Base-by-base conservation (phyloP, 2,329 filamentous ascomycete species). In the Arthrobotrys conoides region DNA sequence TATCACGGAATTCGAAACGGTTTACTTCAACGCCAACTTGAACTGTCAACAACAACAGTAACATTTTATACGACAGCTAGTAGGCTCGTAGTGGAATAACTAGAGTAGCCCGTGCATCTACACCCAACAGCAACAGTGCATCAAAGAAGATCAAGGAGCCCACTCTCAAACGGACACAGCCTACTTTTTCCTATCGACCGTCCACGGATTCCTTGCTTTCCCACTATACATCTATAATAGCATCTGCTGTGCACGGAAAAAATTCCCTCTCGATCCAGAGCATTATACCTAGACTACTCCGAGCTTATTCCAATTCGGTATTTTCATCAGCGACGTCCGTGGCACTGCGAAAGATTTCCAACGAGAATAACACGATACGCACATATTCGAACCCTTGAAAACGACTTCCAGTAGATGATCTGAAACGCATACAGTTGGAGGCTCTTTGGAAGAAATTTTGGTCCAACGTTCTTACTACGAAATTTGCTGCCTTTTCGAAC, bases 161-260 rank as follows among this genome's bases (percentile, higher is more conserved):
- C 20, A 44, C 55, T 27, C 27, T 71, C 70, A 77, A 77, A 77
- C 73, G 51, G 14, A 76, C 73, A 71, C 73, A 77, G 73, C 72
- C 66, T 63, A 51, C 38, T 51, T 59, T 66, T 46, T 41, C n/a
- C 55, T 49, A 51, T 44, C 24, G 33, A 63, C 9, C 48, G 20
- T 44, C 27, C 51, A 61, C 27, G 20, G 36, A 41, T 61, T 24
- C 33, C 22, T 48, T 65, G 30, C 30, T 57, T 61, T 59, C 27
- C 18, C 46, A 71, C 67, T 49, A 36, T 51, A 67, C 41, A 44
- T 3, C 55, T 63, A 44, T 48, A 49, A 36, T 33, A 48, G 55
- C 16, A 22, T 53, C 44, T 64, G 49, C 59, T 46, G 22, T 27
- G 24, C 57, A 14, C 55, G 14, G n/a, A n/a, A 63, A 30, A 30